phyloP scores from a whole-genome alignment of 805 yeast genomes.

The Wickerhamiella alocasiicola region DNA sequence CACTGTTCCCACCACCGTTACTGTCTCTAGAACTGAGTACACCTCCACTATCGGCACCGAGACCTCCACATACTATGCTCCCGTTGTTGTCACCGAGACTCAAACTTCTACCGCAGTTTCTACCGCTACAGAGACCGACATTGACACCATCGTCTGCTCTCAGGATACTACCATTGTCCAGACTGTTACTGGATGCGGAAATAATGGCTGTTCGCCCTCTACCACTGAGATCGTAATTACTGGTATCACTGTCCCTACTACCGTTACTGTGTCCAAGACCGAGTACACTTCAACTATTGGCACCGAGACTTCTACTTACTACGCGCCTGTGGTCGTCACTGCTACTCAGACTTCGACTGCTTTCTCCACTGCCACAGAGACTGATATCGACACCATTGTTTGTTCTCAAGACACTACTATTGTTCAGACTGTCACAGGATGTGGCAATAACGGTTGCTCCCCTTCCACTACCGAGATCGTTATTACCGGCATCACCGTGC shows the following conservation, averaged over 20 bases:
- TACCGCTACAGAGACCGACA: conserved; percentile 9
- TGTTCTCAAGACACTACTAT: conserved; percentile 5
- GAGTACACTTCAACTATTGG: conserved; percentile 3
- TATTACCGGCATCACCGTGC: conserved; percentile 7
- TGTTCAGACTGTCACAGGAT: conserved; percentile 8
- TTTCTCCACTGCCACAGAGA: conserved; percentile 5
- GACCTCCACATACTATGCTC: conserved; percentile 6
- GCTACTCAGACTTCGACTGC: conserved; percentile 8
- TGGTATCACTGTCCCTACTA: conserved; percentile 8
- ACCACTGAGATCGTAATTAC: conserved; percentile 6
- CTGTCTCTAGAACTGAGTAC: background rate
- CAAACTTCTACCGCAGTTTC: background rate
- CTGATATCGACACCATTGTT: conserved; percentile 6
- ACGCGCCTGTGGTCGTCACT: conserved; percentile 8
- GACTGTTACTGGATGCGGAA: conserved; percentile 6
- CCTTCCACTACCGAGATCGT: conserved; percentile 7
- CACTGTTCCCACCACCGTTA: conserved; percentile 5
- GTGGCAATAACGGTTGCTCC: conserved; percentile 1
- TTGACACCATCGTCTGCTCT: conserved; percentile 8
- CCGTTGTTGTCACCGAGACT: conserved; percentile 5
- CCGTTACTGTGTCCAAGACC: conserved; percentile 5
- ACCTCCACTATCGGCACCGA: background rate
- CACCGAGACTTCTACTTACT: conserved; percentile 8
- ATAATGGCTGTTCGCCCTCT: background rate
- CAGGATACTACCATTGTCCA: conserved; percentile 6